Evolutionary conservation across 2,329 filamentous ascomycete genomes (phyloP).

Genomic region (Zymoseptoria brevis): DNA sequence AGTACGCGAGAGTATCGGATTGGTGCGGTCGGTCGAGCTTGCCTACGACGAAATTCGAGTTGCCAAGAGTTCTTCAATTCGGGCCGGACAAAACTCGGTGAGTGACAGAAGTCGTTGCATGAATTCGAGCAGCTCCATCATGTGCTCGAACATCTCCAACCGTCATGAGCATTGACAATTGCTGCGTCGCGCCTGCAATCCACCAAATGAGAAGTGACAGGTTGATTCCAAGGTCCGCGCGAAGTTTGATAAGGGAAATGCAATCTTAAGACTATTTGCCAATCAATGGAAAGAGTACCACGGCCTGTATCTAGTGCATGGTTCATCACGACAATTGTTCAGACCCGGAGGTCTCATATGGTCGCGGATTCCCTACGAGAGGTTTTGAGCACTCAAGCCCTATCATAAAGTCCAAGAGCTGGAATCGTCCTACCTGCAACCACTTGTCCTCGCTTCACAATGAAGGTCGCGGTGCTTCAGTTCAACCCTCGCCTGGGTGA

Average conservation of each 20-base stretch:
- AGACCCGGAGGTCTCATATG: too few relatives aligned
- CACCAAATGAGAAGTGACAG: background rate
- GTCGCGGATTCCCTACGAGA: too few relatives aligned
- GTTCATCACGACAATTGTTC: too few relatives aligned
- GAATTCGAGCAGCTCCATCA: background rate
- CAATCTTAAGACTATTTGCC: too few relatives aligned
- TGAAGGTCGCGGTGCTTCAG: constrained; percentile 64
- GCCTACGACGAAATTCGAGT: background rate
- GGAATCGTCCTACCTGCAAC: background rate
- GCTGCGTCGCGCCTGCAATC: background rate
- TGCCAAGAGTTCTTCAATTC: background rate
- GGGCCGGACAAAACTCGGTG: background rate
- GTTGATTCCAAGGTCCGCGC: background rate
- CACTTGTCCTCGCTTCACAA: constrained; percentile 24
- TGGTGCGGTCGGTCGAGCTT: background rate
- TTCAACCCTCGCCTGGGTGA: constrained; percentile 65
- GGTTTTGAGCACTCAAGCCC: background rate
- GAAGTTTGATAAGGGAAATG: too few relatives aligned
- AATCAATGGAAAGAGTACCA: too few relatives aligned
- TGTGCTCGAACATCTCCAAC: background rate
- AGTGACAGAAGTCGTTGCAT: background rate
- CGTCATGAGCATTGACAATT: background rate
- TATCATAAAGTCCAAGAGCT: background rate
- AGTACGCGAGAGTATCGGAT: background rate
- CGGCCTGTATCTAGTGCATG: too few relatives aligned